These are phyloP conservation scores for Colletotrichum eleusines DNA, from an alignment of 2,329 filamentous ascomycete genomes.

Conservation along the genomic window DNA sequence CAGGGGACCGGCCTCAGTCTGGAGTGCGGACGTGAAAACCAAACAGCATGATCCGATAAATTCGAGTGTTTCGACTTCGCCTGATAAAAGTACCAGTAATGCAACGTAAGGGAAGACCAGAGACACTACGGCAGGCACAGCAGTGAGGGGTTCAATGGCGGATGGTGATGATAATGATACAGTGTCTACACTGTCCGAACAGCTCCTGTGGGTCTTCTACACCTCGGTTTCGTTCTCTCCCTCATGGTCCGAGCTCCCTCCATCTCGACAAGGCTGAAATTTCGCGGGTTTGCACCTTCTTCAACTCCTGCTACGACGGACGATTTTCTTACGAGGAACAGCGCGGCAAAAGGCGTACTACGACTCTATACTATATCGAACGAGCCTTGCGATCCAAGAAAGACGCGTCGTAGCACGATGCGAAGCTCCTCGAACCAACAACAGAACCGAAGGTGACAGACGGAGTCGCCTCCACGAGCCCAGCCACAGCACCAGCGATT, in stretches of 20 bases:
- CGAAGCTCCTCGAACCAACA: slow-evolving; percentile 20
- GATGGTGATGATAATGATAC: neutral
- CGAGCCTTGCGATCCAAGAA: slow-evolving; percentile 16
- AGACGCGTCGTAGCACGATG: slow-evolving; percentile 34
- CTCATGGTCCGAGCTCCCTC: slow-evolving; percentile 37
- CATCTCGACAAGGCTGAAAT: slow-evolving; percentile 34
- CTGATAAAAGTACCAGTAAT: no score
- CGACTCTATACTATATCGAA: neutral
- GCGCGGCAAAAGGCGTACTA: neutral
- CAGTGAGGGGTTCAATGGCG: neutral
- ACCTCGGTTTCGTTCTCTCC: neutral
- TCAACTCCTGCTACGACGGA: neutral
- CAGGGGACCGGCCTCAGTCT: neutral
- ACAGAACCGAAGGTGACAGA: slow-evolving; percentile 40
- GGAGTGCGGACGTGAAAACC: neutral
- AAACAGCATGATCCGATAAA: neutral
- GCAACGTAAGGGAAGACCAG: neutral
- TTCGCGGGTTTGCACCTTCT: slow-evolving; percentile 28
- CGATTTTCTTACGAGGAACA: neutral
- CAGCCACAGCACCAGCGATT: slow-evolving; percentile 39
- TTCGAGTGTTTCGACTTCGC: neutral
- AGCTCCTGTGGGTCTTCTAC: neutral
- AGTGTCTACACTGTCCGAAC: slow-evolving; percentile 22
- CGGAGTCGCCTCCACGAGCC: slow-evolving; percentile 34
- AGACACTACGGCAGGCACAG: neutral